Evolutionary conservation across 2,329 filamentous ascomycete genomes (phyloP).

Genomic region (Colletotrichum lentis): DNA sequence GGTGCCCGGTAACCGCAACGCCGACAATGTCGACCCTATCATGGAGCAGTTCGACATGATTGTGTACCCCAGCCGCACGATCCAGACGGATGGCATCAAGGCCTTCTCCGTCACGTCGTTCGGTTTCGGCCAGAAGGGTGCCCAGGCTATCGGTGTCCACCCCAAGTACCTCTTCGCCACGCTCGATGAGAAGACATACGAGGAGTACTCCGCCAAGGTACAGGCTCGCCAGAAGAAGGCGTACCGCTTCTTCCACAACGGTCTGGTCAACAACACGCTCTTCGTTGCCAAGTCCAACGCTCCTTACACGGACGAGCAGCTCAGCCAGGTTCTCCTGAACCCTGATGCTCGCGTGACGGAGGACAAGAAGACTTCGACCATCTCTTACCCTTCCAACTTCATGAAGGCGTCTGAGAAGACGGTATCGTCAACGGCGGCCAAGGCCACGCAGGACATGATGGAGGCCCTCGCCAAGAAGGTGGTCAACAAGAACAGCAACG

Average conservation of each 20-base stretch:
- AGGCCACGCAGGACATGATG: constrained; percentile 77
- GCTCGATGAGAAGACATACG: constrained; percentile 86
- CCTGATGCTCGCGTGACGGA: constrained; percentile 84
- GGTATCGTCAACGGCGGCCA: constrained; percentile 56
- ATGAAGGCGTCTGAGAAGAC: constrained; percentile 71
- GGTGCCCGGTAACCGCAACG: constrained; percentile 96
- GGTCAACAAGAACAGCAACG: constrained; percentile 72
- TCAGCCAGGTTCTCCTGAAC: constrained; percentile 90
- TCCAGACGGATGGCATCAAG: constrained; percentile 98
- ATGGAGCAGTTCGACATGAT: constrained; percentile 99
- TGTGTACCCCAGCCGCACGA: constrained; percentile 91
- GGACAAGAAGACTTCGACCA: constrained; percentile 86
- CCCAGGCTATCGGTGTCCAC: constrained; percentile 96
- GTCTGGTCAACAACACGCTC: constrained; percentile 95
- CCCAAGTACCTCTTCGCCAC: constrained; percentile 94
- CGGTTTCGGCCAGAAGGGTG: constrained; percentile 98
- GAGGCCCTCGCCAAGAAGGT: constrained; percentile 76
- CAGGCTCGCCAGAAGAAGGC: constrained; percentile 96
- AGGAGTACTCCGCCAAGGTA: constrained; percentile 85
- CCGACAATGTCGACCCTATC: constrained; percentile 93
- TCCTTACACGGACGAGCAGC: constrained; percentile 88
- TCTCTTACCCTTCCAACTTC: constrained; percentile 75
- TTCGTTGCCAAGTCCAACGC: constrained; percentile 94
- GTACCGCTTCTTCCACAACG: constrained; percentile 98
- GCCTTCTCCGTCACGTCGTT: constrained; percentile 99